Evolutionary conservation across 129 eudicot species (phyloP).

Genomic region (Centaurea solstitialis): DNA sequence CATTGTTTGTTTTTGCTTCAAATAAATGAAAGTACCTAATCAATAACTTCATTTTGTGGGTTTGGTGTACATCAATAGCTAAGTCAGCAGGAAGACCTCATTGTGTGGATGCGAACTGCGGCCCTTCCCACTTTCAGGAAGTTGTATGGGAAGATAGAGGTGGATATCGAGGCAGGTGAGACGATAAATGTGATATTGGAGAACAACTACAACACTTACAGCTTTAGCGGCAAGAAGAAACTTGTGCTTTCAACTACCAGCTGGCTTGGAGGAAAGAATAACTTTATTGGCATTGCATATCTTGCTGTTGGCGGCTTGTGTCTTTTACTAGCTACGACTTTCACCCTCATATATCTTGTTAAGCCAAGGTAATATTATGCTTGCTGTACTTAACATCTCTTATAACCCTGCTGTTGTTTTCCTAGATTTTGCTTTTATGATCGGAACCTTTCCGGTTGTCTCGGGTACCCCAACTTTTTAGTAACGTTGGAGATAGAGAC

Average conservation of each 20-base stretch:
- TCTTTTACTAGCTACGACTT: slow-evolving; percentile 70
- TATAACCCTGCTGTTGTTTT: not conserved
- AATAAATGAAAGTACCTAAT: slow-evolving; percentile 9
- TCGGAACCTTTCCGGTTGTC: not conserved
- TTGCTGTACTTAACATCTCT: not conserved
- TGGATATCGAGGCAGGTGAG: slow-evolving; percentile 71
- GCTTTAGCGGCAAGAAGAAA: slow-evolving; percentile 92
- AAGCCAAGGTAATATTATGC: slow-evolving; percentile 68
- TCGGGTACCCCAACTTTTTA: not conserved
- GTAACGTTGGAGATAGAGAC: not conserved
- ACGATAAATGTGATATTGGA: slow-evolving; percentile 53
- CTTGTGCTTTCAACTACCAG: slow-evolving; percentile 94
- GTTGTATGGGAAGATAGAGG: slow-evolving; percentile 88
- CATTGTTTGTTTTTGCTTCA: not conserved
- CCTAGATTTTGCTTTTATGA: not conserved
- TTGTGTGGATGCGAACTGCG: slow-evolving; percentile 99
- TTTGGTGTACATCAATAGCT: slow-evolving; percentile 42
- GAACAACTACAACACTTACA: slow-evolving; percentile 87
- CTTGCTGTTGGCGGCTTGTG: slow-evolving; percentile 92
- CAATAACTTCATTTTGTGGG: not conserved
- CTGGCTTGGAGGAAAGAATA: slow-evolving; percentile 98
- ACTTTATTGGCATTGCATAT: slow-evolving; percentile 92
- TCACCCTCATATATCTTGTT: slow-evolving; percentile 72
- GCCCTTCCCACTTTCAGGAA: slow-evolving; percentile 99
- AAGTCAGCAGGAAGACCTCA: slow-evolving; percentile 89